Evolutionary conservation across 2,329 filamentous ascomycete species (phyloP).

Genomic region (Corynespora cassiicola): DNA sequence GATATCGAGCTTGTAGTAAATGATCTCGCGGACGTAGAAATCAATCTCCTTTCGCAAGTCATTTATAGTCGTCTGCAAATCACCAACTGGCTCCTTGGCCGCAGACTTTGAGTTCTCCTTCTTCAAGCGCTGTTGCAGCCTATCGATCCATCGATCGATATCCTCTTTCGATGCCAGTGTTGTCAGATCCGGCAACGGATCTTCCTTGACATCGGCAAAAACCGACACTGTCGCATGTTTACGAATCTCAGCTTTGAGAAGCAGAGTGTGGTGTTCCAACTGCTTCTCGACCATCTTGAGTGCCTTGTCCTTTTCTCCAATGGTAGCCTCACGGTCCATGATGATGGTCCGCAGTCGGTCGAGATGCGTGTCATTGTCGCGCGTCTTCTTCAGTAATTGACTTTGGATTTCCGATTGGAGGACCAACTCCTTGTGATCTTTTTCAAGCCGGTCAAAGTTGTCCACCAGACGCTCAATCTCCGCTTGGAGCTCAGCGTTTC

Average conservation of each 20-base stretch:
- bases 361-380: slow-evolving; percentile 33
- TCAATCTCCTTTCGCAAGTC: slow-evolving; percentile 48
- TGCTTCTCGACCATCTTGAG: slow-evolving; percentile 40
- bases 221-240: slow-evolving; percentile 40
- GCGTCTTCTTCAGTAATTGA: slow-evolving; percentile 33
- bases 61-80: slow-evolving; percentile 23
- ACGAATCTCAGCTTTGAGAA: slow-evolving; percentile 50
- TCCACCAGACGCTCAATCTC: slow-evolving; percentile 24
- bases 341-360: slow-evolving; percentile 35
- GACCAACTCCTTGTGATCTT: slow-evolving; percentile 27
- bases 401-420: slow-evolving; percentile 36
- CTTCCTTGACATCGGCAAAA: slow-evolving; percentile 21
- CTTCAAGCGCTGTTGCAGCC: slow-evolving; percentile 39
- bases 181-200: slow-evolving; percentile 35
- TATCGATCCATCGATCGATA: slow-evolving; percentile 42
- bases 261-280: slow-evolving; percentile 46
- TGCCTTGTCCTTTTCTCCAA: slow-evolving; percentile 38
- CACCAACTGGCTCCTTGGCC: slow-evolving; percentile 3
- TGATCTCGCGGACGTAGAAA: slow-evolving; percentile 55
- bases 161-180: slow-evolving; percentile 38
- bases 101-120: slow-evolving; percentile 24
- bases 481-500: slow-evolving; percentile 28
- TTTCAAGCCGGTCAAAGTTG: slow-evolving; percentile 25
- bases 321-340: slow-evolving; percentile 37
- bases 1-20: slow-evolving; percentile 57